Evolutionary conservation across 768 basidiomycete genomes (phyloP).

Genomic region (Coprinopsis cinerea): DNA sequence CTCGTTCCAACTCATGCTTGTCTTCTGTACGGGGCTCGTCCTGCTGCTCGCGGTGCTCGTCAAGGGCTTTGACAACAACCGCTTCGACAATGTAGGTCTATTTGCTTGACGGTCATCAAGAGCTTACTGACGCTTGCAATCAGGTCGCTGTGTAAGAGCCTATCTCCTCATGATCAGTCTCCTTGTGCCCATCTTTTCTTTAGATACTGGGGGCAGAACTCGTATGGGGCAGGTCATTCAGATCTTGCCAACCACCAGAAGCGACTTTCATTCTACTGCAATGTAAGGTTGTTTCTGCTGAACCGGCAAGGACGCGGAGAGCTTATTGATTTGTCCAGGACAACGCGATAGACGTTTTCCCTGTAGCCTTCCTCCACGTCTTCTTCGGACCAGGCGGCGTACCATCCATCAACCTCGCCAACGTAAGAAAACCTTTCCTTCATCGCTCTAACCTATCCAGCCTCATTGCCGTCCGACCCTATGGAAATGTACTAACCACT

Average conservation of each 20-base stretch:
- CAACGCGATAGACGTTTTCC: constrained; percentile 61
- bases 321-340: constrained; percentile 34
- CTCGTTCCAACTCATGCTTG: neutral
- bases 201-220: constrained; percentile 76
- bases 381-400: constrained; percentile 60
- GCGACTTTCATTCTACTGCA: constrained; percentile 57
- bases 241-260: constrained; percentile 56
- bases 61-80: constrained; percentile 46
- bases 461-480: too few relatives aligned
- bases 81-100: constrained; percentile 55
- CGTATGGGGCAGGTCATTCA: constrained; percentile 53
- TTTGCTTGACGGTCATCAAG: neutral
- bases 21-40: neutral
- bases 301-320: neutral
- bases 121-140: constrained; percentile 2
- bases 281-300: too few relatives aligned
- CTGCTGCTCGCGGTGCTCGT: constrained; percentile 10
- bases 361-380: constrained; percentile 60
- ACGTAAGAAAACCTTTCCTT: constrained; percentile 32
- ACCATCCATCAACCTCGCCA: constrained; percentile 65
- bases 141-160: constrained; percentile 49
- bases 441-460: neutral
- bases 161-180: neutral
- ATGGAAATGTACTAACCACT: too few relatives aligned
- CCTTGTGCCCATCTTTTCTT: neutral